Evolutionary conservation across 345 rosid genomes (phyloP).

Genomic region (Rhizophora apiculata): DNA sequence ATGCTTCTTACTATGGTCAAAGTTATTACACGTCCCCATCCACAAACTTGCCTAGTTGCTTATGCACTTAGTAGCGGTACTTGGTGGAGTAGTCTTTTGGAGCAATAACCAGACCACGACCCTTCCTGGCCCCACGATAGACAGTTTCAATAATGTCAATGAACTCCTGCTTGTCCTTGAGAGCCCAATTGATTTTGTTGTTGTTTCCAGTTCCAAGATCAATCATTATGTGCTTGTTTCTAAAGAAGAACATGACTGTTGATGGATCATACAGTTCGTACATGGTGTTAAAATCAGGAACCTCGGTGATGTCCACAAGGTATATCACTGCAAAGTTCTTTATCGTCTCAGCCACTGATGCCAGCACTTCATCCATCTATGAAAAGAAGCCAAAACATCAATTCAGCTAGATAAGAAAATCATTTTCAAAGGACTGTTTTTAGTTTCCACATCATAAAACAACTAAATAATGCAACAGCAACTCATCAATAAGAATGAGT

Average conservation of each 20-base stretch:
- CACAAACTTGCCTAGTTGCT: no score
- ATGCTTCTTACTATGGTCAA: no score
- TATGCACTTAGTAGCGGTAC: slow-evolving; percentile 58
- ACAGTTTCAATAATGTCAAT: slow-evolving; percentile 84
- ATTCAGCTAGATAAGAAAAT: no score
- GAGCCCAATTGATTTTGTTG: slow-evolving; percentile 97
- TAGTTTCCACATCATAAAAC: no score
- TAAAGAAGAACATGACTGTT: slow-evolving; percentile 91
- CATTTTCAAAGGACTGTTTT: no score
- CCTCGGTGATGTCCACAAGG: slow-evolving; percentile 84
- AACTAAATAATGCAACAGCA: no score
- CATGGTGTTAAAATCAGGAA: slow-evolving; percentile 92
- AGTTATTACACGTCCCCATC: no score
- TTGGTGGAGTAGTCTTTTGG: slow-evolving; percentile 95
- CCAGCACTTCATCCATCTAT: slow-evolving; percentile 91
- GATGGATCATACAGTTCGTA: slow-evolving; percentile 90
- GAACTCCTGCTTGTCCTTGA: slow-evolving; percentile 97
- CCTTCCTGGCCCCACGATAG: slow-evolving; percentile 86
- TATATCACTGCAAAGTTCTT: slow-evolving; percentile 96
- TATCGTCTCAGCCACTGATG: slow-evolving; percentile 86
- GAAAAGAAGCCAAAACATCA: no score
- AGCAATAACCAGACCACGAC: slow-evolving; percentile 93
- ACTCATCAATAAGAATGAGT: no score
- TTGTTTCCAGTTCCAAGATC: slow-evolving; percentile 96
- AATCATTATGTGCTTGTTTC: slow-evolving; percentile 96